Base-by-base conservation (phyloP, 75 land plant genomes). In the Cupressus sempervirens region DNA sequence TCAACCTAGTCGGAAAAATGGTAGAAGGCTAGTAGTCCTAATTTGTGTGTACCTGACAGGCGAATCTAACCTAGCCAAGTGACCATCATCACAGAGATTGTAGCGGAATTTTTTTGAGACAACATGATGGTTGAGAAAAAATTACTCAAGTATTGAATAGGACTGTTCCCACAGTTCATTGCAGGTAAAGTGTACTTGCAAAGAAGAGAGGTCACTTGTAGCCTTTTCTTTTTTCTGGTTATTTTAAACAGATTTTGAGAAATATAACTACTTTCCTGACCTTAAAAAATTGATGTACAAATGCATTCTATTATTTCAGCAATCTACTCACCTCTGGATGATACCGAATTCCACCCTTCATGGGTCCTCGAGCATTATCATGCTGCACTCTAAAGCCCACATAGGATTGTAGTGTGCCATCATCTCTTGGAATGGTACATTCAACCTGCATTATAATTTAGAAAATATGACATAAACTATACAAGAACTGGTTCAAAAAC, bases 311-410 rank as follows among this genome's bases (percentile, higher is more conserved):
- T 72, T 30, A 72, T 72, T 72, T 30, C 13, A 72, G 35, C 12
- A 30, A 12, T 32, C 74, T 72, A 23, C 85, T 43, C 48, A 95
- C 97, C 95, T 96, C 95, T 43, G 90, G 95, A 62, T 96, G 98
- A 85, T 93, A 96, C 84, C 98, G 92, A 76, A 96, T 96, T 54
- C 98, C 98, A 34, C 98, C 98, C 86, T 96, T 96, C 98, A 96
- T 96, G 38, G 98, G 98, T 7, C 98, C 98, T 81, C 98, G 90
- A n/a, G 98, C 89, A 87, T 96, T 96, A 91, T 96, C 98, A 88
- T 96, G 98, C 83, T 96, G 98, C 76, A 96, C 92, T 88, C 98
- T 89, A 84, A 95, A 95, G 2, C 98, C 98, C 48, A 96, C 97
- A 84, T 72, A 95, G 34, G 98, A 93, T 62, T 91, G 90, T 86